A percentile compares a stretch with the other conserved stretches of the same genome.
phyloP scores from a whole-genome alignment of 805 yeast species.

The Suhomyces prunicola region DNA sequence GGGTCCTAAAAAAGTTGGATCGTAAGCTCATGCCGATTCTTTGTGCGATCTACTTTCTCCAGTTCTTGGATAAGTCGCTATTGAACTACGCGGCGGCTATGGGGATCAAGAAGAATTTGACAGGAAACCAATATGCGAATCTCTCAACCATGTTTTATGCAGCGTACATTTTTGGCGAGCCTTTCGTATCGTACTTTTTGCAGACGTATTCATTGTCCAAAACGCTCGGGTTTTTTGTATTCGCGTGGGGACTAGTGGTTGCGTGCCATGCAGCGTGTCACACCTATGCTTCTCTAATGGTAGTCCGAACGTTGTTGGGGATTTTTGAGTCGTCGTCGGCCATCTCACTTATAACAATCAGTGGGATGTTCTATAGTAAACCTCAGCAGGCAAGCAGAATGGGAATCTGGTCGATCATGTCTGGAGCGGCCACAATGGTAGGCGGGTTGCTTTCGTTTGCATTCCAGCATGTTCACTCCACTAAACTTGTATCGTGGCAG shows the following conservation, averaged over 20 bases:
- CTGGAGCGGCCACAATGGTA: constrained; percentile 55
- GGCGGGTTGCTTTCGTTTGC: constrained; percentile 43
- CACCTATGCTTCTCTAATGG: constrained; percentile 51
- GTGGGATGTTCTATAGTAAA: constrained; percentile 61
- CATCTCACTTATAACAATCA: constrained; percentile 54
- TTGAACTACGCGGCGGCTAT: constrained; percentile 61
- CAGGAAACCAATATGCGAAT: constrained; percentile 48
- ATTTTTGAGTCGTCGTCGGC: constrained; percentile 54
- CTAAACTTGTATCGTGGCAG: constrained; percentile 54
- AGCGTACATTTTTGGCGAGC: constrained; percentile 53
- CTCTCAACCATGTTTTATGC: constrained; percentile 53
- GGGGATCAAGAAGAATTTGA: constrained; percentile 54
- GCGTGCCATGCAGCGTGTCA: constrained; percentile 49
- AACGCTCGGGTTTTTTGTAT: constrained; percentile 44
- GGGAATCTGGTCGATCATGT: constrained; percentile 56
- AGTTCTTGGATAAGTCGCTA: constrained; percentile 58
- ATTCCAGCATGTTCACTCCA: constrained; percentile 46
- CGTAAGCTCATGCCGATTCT: constrained; percentile 45
- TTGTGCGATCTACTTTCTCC: constrained; percentile 53
- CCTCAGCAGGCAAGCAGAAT: constrained; percentile 51
- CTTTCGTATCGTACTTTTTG: constrained; percentile 37
- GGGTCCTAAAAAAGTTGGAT: constrained; percentile 42
- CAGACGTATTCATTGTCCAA: constrained; percentile 55
- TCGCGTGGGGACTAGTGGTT: constrained; percentile 54
- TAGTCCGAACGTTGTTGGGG: constrained; percentile 53